phyloP scores from a whole-genome alignment of 805 yeast species.

The Metschnikowia kunwiensis region DNA sequence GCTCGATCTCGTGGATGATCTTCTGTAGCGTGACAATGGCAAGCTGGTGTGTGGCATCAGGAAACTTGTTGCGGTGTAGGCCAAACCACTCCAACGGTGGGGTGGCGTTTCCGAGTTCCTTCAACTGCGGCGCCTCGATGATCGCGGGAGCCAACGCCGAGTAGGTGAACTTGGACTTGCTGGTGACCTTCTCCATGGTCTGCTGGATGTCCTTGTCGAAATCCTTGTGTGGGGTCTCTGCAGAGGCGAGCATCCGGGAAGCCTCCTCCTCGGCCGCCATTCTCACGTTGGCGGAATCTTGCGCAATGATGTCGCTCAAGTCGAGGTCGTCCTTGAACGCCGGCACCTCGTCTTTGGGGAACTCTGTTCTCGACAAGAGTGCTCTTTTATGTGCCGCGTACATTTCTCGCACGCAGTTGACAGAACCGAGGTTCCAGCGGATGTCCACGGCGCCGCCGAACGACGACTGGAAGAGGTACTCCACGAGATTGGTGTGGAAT shows the following conservation, averaged over 20 bases:
- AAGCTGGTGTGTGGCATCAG: conserved; percentile 80
- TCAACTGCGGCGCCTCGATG: conserved; percentile 84
- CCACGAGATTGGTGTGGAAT: conserved; percentile 50
- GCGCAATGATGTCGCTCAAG: conserved; percentile 1
- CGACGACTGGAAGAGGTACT: conserved; percentile 63
- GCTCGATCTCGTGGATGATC: conserved; percentile 66
- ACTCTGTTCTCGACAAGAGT: conserved; percentile 51
- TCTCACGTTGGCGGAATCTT: conserved; percentile 1
- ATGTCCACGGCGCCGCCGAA: conserved; percentile 91
- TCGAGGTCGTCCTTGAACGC: conserved; percentile 4
- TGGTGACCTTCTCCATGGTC: conserved; percentile 36
- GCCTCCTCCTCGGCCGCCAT: conserved; percentile 3
- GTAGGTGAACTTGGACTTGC: conserved; percentile 48
- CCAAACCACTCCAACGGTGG: conserved; percentile 99
- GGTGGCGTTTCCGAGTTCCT: conserved; percentile 93
- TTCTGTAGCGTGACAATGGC: conserved; percentile 72
- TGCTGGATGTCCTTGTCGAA: conserved; percentile 39
- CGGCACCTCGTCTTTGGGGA: conserved; percentile 26
- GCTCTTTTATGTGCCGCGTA: conserved; percentile 82
- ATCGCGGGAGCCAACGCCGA: conserved; percentile 69
- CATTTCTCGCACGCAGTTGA: conserved; percentile 89
- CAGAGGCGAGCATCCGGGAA: conserved; percentile 4
- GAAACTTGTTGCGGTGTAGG: conserved; percentile 79
- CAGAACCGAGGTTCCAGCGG: conserved; percentile 90
- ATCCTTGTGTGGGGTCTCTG: conserved; percentile 13